Evolutionary conservation across 768 basidiomycete genomes (phyloP), one percentile per base, ranked within the genome.

Genomic region (Nidularia sp.): DNA sequence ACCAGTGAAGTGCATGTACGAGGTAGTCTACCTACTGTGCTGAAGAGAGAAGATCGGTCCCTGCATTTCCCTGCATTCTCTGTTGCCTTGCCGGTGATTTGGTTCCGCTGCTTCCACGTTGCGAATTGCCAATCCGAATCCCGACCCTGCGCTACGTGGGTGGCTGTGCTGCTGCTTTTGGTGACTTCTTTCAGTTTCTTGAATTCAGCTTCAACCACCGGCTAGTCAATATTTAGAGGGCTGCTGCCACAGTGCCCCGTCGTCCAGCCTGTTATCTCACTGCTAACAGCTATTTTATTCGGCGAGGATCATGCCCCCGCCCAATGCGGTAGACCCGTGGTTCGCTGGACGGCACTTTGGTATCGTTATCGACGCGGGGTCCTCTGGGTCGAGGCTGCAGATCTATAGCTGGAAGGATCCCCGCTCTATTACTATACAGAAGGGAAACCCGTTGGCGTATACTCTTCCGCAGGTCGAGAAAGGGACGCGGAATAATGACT

Each of bases 341-440:
- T 79, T 90, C 51, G 70, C 79, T 54, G 84, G 83, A 51, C 85
- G 93, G 58, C 84, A 86, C 60, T 96, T 93, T 69, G 93, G 92
- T 54, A 81, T 98, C 54, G 94, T 98, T 56, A 92, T 99, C 68
- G 97, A 99, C 75, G 97, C 97, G 64, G 97, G 97, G 55, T 97
- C 94, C 66, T 98, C 94, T 22, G 97, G 97, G 31, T 98, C 96
- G 4, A 77, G 97, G 50, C 74, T 98, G 34, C 95, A 98, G 67
- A 93, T 98, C 59, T 98, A 99, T 73, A 93, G 91, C 66, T 99
- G 96, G 97, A 81, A 81, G 56, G 88, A 98, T 66, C 88, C 95
- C 18, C 77, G 81, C 52, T 66, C 76, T 6, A 61, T 75, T 13
- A 58, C 57, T 2, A 74, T 85, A 43, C 74, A 78, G 13, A 75